A percentile compares a stretch with the other conserved stretches of the same genome.
phyloP scores from a whole-genome alignment of 768 basidiomycete species.

The Pulveroboletus sp. region DNA sequence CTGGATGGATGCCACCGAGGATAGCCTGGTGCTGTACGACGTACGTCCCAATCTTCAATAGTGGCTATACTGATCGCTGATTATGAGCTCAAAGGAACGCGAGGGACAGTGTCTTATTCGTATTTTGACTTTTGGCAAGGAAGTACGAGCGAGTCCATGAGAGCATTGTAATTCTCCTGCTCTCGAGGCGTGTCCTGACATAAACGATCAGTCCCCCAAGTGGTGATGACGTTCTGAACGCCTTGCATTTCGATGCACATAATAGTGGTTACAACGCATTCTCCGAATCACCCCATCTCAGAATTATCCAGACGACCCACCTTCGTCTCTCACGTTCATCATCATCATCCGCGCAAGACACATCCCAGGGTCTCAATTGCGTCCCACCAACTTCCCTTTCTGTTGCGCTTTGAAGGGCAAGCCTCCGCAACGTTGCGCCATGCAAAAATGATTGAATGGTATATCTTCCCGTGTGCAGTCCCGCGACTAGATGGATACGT shows the following conservation, averaged over 20 bases:
- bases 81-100: conserved; percentile 19
- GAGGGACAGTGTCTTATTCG: conserved; percentile 32
- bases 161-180: neutral
- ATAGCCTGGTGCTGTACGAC: conserved; percentile 53
- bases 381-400: conserved; percentile 47
- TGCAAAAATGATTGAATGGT: conserved; percentile 60
- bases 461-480: conserved; percentile 73
- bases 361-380: conserved; percentile 45
- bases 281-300: conserved; percentile 40
- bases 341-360: conserved; percentile 47
- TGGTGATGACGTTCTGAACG: neutral
- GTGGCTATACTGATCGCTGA: neutral
- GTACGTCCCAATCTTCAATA: conserved; percentile 32
- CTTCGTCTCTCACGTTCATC: conserved; percentile 63
- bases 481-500: conserved; percentile 63
- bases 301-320: conserved; percentile 67
- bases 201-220: neutral
- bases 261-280: conserved; percentile 11
- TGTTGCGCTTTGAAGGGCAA: conserved; percentile 40
- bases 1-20: conserved; percentile 52
- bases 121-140: conserved; percentile 29
- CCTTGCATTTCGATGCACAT: neutral
- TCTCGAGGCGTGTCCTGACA: conserved; percentile 1
- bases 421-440: conserved; percentile 29
- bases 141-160: conserved; percentile 15